Percentiles rank a stretch among this genome's conserved stretches.
These are phyloP conservation scores for Emmonsiellopsis sp. DNA, from an alignment of 2,329 filamentous ascomycete genomes.

Conservation along the genomic window DNA sequence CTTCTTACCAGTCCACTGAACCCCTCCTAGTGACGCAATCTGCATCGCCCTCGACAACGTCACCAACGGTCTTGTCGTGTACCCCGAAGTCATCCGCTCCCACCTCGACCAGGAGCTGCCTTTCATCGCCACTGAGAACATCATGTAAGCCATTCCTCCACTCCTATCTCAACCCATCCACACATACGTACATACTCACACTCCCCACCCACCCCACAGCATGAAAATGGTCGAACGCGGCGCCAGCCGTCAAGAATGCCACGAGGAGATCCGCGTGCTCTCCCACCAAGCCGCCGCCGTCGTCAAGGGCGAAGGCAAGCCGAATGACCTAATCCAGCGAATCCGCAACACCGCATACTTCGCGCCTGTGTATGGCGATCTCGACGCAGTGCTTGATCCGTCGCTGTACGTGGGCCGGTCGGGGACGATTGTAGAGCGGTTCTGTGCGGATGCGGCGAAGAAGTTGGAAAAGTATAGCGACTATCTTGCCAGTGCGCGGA, in stretches of 20 bases:
- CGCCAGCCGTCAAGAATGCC: slow-evolving; percentile 66
- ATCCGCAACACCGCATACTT: slow-evolving; percentile 69
- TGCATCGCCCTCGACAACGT: slow-evolving; percentile 60
- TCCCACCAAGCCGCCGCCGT: slow-evolving; percentile 64
- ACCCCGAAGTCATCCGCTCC: slow-evolving; percentile 60
- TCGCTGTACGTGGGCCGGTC: slow-evolving; percentile 49
- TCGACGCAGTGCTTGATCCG: slow-evolving; percentile 59
- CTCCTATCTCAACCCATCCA: too few species aligned
- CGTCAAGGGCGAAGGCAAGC: slow-evolving; percentile 61
- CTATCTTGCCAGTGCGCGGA: too few species aligned
- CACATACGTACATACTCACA: too few species aligned
- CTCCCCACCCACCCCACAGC: slow-evolving; percentile 33
- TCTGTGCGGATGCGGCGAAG: slow-evolving; percentile 16
- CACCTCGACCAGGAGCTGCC: slow-evolving; percentile 46
- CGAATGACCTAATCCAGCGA: slow-evolving; percentile 73
- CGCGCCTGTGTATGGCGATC: slow-evolving; percentile 56
- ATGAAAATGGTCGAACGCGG: slow-evolving; percentile 68
- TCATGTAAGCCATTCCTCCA: neutral
- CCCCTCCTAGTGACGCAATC: slow-evolving; percentile 44
- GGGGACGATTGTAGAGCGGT: slow-evolving; percentile 45
- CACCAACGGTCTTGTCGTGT: slow-evolving; percentile 62
- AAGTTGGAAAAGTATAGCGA: too few species aligned
- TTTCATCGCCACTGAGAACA: slow-evolving; percentile 64
- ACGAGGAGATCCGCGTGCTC: slow-evolving; percentile 79
- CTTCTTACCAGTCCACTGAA: too few species aligned